These are phyloP conservation scores for Escovopsis weberi DNA, from an alignment of 2,329 filamentous ascomycete genomes.

Conservation along the genomic window DNA sequence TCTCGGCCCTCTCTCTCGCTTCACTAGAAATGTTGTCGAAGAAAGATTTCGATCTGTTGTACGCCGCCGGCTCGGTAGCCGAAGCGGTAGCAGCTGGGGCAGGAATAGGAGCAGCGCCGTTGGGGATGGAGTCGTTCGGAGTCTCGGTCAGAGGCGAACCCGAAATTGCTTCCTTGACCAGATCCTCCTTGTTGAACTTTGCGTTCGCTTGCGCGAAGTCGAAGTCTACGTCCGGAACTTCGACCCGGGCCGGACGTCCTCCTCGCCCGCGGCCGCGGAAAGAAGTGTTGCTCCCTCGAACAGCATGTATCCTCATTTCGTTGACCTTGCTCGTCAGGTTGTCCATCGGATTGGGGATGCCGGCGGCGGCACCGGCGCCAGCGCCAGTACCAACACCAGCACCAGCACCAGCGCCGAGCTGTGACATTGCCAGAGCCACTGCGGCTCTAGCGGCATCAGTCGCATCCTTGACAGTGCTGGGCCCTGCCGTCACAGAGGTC, in stretches of 20 bases:
- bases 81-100: slow-evolving; percentile 17
- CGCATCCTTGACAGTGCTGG: slow-evolving; percentile 42
- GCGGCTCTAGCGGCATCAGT: slow-evolving; percentile 63
- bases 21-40: slow-evolving; percentile 98
- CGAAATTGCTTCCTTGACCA: slow-evolving; percentile 79
- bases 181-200: slow-evolving; percentile 33
- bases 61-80: slow-evolving; percentile 28
- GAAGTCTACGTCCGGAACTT: slow-evolving; percentile 81
- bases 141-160: slow-evolving; percentile 51
- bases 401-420: slow-evolving; percentile 35
- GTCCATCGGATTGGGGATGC: slow-evolving; percentile 37
- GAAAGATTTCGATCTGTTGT: slow-evolving; percentile 83
- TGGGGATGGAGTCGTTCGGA: slow-evolving; percentile 22
- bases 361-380: slow-evolving; percentile 15
- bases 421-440: slow-evolving; percentile 68
- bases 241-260: slow-evolving; percentile 48
- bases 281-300: slow-evolving; percentile 28
- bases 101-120: slow-evolving; percentile 11
- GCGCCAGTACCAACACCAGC: slow-evolving; percentile 11
- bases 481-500: slow-evolving; percentile 19
- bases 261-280: slow-evolving; percentile 36
- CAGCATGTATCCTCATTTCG: slow-evolving; percentile 57
- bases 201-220: slow-evolving; percentile 57
- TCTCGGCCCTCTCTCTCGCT: slow-evolving; percentile 72
- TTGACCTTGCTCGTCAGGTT: slow-evolving; percentile 62